Conservation (phyloP, 179 eudicot species). For the Drosera spatulata region DNA sequence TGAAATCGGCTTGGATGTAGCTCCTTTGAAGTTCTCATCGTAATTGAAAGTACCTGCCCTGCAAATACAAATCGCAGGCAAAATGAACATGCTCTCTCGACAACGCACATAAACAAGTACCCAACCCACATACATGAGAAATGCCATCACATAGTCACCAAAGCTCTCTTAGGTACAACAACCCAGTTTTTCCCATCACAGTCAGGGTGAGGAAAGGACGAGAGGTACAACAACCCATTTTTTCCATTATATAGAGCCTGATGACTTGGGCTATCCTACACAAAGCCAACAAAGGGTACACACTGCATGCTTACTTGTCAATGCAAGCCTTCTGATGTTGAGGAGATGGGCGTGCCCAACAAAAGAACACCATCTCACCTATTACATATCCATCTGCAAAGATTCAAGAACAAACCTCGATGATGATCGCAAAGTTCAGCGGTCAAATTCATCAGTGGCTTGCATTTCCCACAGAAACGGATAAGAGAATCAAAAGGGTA, state of each 20-base stretch:
- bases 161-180: too few species aligned
- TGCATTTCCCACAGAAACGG: too few species aligned
- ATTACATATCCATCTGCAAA: background rate
- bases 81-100: background rate
- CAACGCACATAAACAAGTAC: background rate
- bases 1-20: conserved; percentile 30
- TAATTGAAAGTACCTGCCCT: conserved; percentile 69
- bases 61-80: background rate
- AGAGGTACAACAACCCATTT: too few species aligned
- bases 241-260: background rate
- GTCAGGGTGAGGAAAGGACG: too few species aligned
- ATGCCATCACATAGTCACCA: too few species aligned
- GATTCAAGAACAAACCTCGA: too few species aligned
- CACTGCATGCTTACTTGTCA: conserved; percentile 31
- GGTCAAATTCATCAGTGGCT: too few species aligned
- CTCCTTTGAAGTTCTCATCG: conserved; percentile 46
- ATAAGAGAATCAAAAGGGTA: too few species aligned
- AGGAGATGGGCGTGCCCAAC: conserved; percentile 67
- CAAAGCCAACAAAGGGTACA: background rate
- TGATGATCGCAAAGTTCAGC: too few species aligned
- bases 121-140: background rate
- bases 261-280: background rate
- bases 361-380: conserved; percentile 51
- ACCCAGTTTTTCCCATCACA: too few species aligned
- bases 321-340: conserved; percentile 69